Evolutionary conservation across 345 rosid species (phyloP).

Genomic region (Nasturtium officinale): DNA sequence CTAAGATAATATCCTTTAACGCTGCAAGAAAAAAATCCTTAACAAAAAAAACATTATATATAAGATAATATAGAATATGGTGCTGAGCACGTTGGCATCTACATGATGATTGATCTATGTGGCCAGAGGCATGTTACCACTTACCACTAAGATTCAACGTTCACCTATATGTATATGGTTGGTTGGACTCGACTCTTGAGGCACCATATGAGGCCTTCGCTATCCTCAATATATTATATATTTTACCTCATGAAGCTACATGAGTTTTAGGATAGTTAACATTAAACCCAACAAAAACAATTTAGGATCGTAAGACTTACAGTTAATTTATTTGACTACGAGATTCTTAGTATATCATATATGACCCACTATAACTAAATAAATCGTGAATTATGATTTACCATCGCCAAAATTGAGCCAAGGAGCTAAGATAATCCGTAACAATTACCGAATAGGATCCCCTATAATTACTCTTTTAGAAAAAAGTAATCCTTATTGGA

Average conservation of each 20-base stretch:
- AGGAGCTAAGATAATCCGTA: background rate
- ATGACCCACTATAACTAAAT: background rate
- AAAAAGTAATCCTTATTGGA: background rate
- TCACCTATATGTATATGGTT: constrained; percentile 8
- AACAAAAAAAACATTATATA: background rate
- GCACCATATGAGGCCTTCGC: constrained; percentile 16
- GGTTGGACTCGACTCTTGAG: constrained; percentile 35
- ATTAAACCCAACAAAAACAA: background rate
- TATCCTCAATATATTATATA: background rate
- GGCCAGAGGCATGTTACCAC: constrained; percentile 41
- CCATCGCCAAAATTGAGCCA: constrained; percentile 1
- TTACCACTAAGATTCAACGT: constrained; percentile 32
- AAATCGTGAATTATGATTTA: constrained; percentile 13
- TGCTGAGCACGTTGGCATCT: constrained; percentile 12
- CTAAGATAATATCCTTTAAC: background rate
- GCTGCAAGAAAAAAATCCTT: background rate
- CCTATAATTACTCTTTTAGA: background rate
- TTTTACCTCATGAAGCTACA: constrained; percentile 2
- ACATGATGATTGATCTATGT: constrained; percentile 35
- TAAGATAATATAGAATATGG: constrained; percentile 18
- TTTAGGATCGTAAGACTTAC: background rate
- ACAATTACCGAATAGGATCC: background rate
- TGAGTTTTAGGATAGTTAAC: background rate
- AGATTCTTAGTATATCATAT: background rate
- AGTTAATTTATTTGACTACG: background rate